A percentile compares a stretch with the other conserved stretches of the same genome.
Conservation (phyloP, 2,329 filamentous ascomycete genomes). For the Xylaria sp. region DNA sequence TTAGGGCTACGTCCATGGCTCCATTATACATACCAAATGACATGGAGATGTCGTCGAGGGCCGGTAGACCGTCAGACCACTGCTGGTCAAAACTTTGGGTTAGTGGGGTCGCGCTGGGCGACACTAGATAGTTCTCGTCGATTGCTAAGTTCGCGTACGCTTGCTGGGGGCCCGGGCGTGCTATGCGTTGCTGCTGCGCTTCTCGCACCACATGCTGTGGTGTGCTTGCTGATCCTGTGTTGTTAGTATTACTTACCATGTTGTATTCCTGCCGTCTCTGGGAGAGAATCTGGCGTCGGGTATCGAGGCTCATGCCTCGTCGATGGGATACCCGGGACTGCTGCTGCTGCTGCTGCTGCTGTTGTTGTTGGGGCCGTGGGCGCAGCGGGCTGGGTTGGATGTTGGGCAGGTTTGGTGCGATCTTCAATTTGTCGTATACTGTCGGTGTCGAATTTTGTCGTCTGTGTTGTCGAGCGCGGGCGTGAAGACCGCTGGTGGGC, state of each 20-base stretch:
- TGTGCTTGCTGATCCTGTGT: slow-evolving; percentile 65
- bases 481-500: slow-evolving; percentile 73
- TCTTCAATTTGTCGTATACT: slow-evolving; percentile 79
- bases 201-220: slow-evolving; percentile 86
- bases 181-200: slow-evolving; percentile 87
- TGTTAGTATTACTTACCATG: slow-evolving; percentile 67
- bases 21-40: slow-evolving; percentile 60
- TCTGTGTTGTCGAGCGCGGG: slow-evolving; percentile 79
- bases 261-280: slow-evolving; percentile 58
- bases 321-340: slow-evolving; percentile 68
- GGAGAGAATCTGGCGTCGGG: slow-evolving; percentile 64
- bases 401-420: slow-evolving; percentile 70
- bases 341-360: slow-evolving; percentile 44
- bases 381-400: slow-evolving; percentile 54
- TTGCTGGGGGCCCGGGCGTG: slow-evolving; percentile 74
- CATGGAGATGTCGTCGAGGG: slow-evolving; percentile 51
- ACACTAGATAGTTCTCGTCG: slow-evolving; percentile 67
- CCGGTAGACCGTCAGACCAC: slow-evolving; percentile 53
- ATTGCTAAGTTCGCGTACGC: slow-evolving; percentile 50
- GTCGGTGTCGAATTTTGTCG: slow-evolving; percentile 88
- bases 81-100: slow-evolving; percentile 62
- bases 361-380: slow-evolving; percentile 43
- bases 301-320: slow-evolving; percentile 86
- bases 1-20: slow-evolving; percentile 58
- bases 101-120: slow-evolving; percentile 66